A percentile compares a stretch with the other conserved stretches of the same genome.
phyloP scores from a whole-genome alignment of 2,329 filamentous ascomycete genomes.

The Colletotrichum viniferum region DNA sequence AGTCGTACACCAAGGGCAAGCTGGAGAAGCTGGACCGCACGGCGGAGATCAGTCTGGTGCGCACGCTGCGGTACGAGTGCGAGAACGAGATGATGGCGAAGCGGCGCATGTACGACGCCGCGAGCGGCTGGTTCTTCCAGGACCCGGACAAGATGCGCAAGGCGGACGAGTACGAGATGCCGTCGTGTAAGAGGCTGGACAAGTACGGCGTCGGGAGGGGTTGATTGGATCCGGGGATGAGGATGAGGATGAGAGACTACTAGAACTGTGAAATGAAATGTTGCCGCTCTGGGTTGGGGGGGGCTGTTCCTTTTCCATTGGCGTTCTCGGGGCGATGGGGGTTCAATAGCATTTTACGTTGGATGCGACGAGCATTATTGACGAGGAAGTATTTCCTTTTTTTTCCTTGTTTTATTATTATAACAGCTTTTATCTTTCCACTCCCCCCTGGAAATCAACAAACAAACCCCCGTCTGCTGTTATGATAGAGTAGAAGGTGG shows the following conservation, averaged over 20 bases:
- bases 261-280: neutral
- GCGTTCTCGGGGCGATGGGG: neutral
- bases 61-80: slow-evolving; percentile 72
- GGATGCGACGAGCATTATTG: neutral
- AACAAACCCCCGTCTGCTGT: neutral
- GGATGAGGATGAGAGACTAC: neutral
- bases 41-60: slow-evolving; percentile 77
- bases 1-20: slow-evolving; percentile 70
- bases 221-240: neutral
- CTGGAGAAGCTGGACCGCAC: slow-evolving; percentile 76
- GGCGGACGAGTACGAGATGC: slow-evolving; percentile 61
- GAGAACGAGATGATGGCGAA: slow-evolving; percentile 72
- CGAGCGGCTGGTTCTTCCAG: slow-evolving; percentile 85
- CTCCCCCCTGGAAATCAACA: neutral
- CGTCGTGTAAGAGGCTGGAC: slow-evolving; percentile 56
- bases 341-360: neutral
- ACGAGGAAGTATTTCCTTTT: neutral
- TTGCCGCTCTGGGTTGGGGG: neutral
- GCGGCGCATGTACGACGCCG: slow-evolving; percentile 74
- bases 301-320: neutral
- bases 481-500: neutral
- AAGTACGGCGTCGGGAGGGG: slow-evolving; percentile 37
- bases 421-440: neutral
- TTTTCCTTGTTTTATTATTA: neutral
- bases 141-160: slow-evolving; percentile 80